Evolutionary conservation across 257 asterid species (phyloP), one percentile per base, ranked within the genome.

Genomic region (Echites panduratus): DNA sequence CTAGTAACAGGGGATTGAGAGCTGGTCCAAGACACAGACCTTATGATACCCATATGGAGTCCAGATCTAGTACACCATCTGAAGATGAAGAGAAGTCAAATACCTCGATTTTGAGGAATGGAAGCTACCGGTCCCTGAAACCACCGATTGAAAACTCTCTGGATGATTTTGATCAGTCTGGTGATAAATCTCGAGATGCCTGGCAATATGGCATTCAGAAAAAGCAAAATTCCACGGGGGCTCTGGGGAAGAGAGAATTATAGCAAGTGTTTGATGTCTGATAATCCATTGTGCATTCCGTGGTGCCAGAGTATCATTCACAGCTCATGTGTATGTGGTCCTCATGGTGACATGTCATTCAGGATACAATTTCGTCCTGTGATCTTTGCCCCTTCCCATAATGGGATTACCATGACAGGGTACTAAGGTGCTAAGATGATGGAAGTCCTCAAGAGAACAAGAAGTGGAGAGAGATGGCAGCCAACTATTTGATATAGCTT

Each of bases 51-150:
- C 93, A 89, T 65, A 56, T 88, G 63, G 95, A 91, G 65, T 80
- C 99, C 81, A 83, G 92, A 85, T 89, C 99, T 27, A 93, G 96
- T 75, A 89, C 92, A n/a, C 95, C 96, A 26, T 90, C 98, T 32
- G 97, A 95, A 83, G 99, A 95, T 74, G 98, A 92, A 54, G 98
- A 90, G 77, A 89, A 90, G 84, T 72, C 95, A 6, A 87, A 79
- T 76, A 71, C 85, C 26, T 72, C 79, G 49, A 74, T 76, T 63
- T 47, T 81, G 38, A 86, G 92, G 81, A 90, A 92, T 77, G 96
- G 94, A 64, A 84, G 85, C 76, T 82, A 86, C 75, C 86, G 95
- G 76, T 79, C 78, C 75, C 71, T 82, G 72, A 87, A 88, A 84
- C 84, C 79, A 20, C 90, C 89, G 52, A 48, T 82, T 48, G 97